phyloP scores from a whole-genome alignment of 202 grass and related monocot species.

The Zizania palustris region DNA sequence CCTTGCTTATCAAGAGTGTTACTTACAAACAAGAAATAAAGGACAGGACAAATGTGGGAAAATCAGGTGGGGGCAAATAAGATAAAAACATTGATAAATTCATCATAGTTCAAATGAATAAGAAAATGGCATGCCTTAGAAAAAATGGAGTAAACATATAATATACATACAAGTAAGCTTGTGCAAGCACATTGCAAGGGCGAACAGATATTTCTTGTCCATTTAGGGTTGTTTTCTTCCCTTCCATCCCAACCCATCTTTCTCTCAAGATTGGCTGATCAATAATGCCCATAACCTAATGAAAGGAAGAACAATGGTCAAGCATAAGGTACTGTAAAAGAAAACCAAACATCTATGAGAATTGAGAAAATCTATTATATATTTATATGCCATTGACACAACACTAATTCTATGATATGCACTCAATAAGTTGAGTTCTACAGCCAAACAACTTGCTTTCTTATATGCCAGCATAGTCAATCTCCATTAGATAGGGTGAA shows the following conservation, averaged over 20 bases:
- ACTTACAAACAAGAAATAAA: not conserved
- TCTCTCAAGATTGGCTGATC: slow-evolving; percentile 82
- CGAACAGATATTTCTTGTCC: slow-evolving; percentile 73
- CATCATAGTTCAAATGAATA: not conserved
- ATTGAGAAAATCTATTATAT: no score
- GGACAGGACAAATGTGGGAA: no score
- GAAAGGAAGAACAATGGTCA: slow-evolving; percentile 21
- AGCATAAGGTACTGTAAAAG: not conserved
- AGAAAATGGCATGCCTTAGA: not conserved
- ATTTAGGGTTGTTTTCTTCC: slow-evolving; percentile 80
- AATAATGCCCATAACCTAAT: slow-evolving; percentile 81
- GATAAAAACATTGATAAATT: no score
- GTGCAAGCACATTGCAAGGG: slow-evolving; percentile 61
- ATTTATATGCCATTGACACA: no score
- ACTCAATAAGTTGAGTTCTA: no score
- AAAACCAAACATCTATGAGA: not conserved
- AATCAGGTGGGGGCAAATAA: no score
- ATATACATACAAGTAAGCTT: slow-evolving; percentile 87
- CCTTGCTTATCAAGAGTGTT: not conserved
- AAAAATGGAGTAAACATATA: not conserved
- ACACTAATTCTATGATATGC: no score
- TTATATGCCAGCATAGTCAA: no score
- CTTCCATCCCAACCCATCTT: slow-evolving; percentile 82
- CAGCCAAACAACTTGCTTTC: no score
- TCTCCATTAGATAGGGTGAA: no score